Evolutionary conservation across 2,329 filamentous ascomycete species (phyloP).

Genomic region (Dactylellina leptospora): DNA sequence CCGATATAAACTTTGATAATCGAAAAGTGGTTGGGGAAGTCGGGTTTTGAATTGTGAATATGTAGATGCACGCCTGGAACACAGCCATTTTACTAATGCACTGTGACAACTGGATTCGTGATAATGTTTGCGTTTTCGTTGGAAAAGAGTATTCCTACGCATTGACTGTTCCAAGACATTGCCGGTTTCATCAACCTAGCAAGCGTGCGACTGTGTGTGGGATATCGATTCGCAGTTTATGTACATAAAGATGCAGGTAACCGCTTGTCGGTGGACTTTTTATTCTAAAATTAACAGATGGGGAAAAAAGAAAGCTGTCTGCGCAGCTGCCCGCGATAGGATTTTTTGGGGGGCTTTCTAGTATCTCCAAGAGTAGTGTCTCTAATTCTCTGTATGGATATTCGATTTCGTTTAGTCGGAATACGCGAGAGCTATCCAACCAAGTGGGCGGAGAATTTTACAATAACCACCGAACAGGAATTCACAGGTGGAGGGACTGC

Average conservation of each 20-base stretch:
- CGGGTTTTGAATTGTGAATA: no score
- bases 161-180: constrained; percentile 31
- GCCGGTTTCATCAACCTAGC: constrained; percentile 27
- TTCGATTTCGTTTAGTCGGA: constrained; percentile 1
- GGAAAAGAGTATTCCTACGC: constrained; percentile 22
- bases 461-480: not conserved
- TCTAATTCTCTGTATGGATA: not conserved
- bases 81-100: no score
- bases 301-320: not conserved
- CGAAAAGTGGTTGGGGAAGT: no score
- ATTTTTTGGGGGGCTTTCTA: not conserved
- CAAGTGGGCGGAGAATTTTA: constrained; percentile 3
- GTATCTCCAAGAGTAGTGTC: no score
- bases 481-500: not conserved
- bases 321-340: not conserved
- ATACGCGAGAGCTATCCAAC: not conserved
- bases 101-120: no score
- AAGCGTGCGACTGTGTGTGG: no score
- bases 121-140: constrained; percentile 4
- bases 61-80: no score
- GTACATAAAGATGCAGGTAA: constrained; percentile 45
- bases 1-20: no score
- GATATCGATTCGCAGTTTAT: not conserved
- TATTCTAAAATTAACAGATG: constrained; percentile 45
- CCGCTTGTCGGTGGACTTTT: constrained; percentile 2